Evolutionary conservation across 805 yeast genomes (phyloP).

Genomic region (Saccharomycopsis microspora): DNA sequence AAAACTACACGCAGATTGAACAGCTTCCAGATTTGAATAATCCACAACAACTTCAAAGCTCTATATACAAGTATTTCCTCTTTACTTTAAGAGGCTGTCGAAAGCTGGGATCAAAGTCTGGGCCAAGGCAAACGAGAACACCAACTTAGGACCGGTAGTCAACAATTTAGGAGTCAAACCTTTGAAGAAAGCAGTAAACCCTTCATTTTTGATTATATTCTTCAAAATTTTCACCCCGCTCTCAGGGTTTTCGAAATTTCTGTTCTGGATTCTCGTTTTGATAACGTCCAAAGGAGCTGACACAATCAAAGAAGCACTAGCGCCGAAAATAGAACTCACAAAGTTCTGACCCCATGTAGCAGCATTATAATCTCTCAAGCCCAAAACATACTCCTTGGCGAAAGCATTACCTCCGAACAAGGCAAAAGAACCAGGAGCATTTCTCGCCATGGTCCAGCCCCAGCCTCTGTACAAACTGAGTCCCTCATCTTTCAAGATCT

Average conservation of each 20-base stretch:
- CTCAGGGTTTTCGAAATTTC: conserved; percentile 91
- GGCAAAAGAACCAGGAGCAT: conserved; percentile 98
- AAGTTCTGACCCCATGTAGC: conserved; percentile 97
- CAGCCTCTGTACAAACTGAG: conserved; percentile 91
- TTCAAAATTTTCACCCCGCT: conserved; percentile 85
- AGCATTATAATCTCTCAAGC: conserved; percentile 71
- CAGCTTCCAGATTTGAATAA: no score
- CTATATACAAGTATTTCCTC: no score
- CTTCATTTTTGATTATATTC: conserved; percentile 89
- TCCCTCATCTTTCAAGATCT: conserved; percentile 83
- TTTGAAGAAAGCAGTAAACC: conserved; percentile 82
- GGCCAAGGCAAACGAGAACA: conserved; percentile 95
- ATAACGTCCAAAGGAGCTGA: conserved; percentile 97
- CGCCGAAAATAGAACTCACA: conserved; percentile 90
- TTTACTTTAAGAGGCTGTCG: conserved; percentile 31
- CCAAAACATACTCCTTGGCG: conserved; percentile 91
- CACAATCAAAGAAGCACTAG: conserved; percentile 91
- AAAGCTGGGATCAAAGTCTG: conserved; percentile 95
- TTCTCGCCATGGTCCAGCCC: conserved; percentile 99
- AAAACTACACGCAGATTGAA: no score
- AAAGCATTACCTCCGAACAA: conserved; percentile 97
- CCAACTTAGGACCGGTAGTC: conserved; percentile 97
- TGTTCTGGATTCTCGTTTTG: conserved; percentile 96
- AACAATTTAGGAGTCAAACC: conserved; percentile 93
- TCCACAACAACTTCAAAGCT: no score